These are phyloP conservation scores for Chaetomiaceae sp. DNA, from an alignment of 2,329 filamentous ascomycete genomes.

Conservation along the genomic window DNA sequence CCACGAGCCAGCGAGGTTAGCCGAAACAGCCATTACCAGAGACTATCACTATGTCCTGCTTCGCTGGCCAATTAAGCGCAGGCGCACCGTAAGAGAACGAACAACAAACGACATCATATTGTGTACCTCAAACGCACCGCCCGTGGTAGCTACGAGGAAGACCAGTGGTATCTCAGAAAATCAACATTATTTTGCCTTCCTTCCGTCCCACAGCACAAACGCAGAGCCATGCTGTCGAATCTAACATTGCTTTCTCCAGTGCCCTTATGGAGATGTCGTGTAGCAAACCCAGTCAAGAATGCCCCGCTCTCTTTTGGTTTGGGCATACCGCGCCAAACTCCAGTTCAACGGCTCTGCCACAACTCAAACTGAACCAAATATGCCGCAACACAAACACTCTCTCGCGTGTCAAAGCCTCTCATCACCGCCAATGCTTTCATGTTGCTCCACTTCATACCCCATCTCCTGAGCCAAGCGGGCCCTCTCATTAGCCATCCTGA, in stretches of 20 bases:
- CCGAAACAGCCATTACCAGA: no score
- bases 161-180: neutral
- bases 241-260: neutral
- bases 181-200: neutral
- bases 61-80: neutral
- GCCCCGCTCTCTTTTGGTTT: conserved; percentile 1
- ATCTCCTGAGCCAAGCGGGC: conserved; percentile 38
- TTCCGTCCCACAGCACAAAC: neutral
- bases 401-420: conserved; percentile 19
- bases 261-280: neutral
- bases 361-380: no score
- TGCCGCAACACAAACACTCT: neutral
- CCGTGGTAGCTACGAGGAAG: neutral
- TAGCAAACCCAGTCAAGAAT: conserved; percentile 6
- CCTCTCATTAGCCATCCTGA: conserved; percentile 39
- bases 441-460: conserved; percentile 37
- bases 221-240: neutral
- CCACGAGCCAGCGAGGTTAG: neutral
- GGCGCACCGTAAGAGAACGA: no score
- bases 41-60: neutral
- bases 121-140: no score
- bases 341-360: no score
- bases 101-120: no score
- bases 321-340: neutral
- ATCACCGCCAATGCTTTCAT: conserved; percentile 30